These are phyloP conservation scores for Metroxylon sagu DNA, from an alignment of 176 grass and related monocot genomes.

Conservation along the genomic window DNA sequence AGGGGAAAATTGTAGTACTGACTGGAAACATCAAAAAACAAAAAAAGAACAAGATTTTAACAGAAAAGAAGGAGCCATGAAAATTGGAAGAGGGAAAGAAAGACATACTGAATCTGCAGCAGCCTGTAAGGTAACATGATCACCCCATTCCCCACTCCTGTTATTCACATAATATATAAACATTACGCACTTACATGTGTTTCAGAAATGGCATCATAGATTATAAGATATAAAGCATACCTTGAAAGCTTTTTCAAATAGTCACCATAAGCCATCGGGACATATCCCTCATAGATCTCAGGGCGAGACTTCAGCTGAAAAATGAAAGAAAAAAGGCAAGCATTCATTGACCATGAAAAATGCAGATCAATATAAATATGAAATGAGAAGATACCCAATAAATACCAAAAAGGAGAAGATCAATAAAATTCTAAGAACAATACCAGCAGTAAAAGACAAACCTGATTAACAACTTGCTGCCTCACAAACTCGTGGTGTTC, in stretches of 20 bases:
- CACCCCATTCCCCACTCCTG: slow-evolving; percentile 90
- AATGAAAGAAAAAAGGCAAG: neutral
- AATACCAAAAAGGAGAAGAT: neutral
- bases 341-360: slow-evolving; percentile 5
- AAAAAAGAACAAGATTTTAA: neutral
- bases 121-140: slow-evolving; percentile 95
- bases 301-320: slow-evolving; percentile 75
- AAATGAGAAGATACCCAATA: too few relatives aligned
- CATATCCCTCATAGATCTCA: slow-evolving; percentile 80
- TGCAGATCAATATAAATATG: too few relatives aligned
- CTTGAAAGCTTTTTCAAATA: slow-evolving; percentile 71
- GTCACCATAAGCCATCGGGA: slow-evolving; percentile 86
- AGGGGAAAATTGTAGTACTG: too few relatives aligned
- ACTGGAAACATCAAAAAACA: too few relatives aligned
- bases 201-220: neutral
- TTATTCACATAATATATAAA: slow-evolving; percentile 21
- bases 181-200: slow-evolving; percentile 7
- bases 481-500: slow-evolving; percentile 98
- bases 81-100: slow-evolving; percentile 5
- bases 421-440: neutral
- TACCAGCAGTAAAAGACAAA: slow-evolving; percentile 8
- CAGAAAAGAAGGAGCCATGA: neutral
- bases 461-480: slow-evolving; percentile 76
- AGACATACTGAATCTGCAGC: slow-evolving; percentile 76
- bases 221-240: slow-evolving; percentile 26